These are phyloP conservation scores for Nakazawaea wyomingensis DNA, from an alignment of 805 yeast species.

Conservation along the genomic window DNA sequence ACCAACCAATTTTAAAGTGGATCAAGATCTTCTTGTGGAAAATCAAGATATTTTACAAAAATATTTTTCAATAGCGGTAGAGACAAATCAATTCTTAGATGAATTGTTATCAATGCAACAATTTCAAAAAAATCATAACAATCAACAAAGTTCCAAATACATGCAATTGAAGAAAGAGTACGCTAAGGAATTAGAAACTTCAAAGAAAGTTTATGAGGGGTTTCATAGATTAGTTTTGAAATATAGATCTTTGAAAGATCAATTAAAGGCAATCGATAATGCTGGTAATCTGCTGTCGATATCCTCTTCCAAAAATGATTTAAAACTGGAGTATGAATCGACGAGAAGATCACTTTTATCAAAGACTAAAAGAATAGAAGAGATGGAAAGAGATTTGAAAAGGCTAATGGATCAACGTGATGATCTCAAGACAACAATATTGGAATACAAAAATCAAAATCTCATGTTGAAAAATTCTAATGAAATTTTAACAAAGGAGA, in stretches of 20 bases:
- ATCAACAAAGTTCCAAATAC: constrained; percentile 18
- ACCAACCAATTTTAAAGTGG: constrained; percentile 2
- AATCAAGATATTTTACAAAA: constrained; percentile 8
- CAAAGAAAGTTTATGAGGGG: constrained; percentile 26
- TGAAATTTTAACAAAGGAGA: constrained; percentile 3
- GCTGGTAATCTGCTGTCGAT: constrained; percentile 11
- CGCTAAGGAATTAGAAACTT: constrained; percentile 25
- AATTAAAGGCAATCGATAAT: not conserved
- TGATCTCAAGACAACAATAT: constrained; percentile 13
- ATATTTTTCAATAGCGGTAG: constrained; percentile 12
- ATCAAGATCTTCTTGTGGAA: constrained; percentile 1
- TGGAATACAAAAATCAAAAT: constrained; percentile 12
- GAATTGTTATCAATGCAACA: constrained; percentile 19
- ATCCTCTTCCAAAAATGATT: constrained; percentile 16
- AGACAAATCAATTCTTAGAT: constrained; percentile 20
- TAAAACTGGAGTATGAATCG: constrained; percentile 21
- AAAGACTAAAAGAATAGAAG: constrained; percentile 20
- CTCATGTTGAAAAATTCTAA: constrained; percentile 9
- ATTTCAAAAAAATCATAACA: constrained; percentile 6
- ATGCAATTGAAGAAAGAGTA: constrained; percentile 23
- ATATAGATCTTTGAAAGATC: constrained; percentile 21
- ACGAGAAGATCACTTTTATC: constrained; percentile 18
- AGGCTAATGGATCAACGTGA: constrained; percentile 19
- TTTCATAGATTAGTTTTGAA: constrained; percentile 27
- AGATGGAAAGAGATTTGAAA: constrained; percentile 13